Evolutionary conservation across 2,329 filamentous ascomycete genomes (phyloP), one percentile per base, ranked within the genome.

Genomic region (Tolypocladium nubicola): DNA sequence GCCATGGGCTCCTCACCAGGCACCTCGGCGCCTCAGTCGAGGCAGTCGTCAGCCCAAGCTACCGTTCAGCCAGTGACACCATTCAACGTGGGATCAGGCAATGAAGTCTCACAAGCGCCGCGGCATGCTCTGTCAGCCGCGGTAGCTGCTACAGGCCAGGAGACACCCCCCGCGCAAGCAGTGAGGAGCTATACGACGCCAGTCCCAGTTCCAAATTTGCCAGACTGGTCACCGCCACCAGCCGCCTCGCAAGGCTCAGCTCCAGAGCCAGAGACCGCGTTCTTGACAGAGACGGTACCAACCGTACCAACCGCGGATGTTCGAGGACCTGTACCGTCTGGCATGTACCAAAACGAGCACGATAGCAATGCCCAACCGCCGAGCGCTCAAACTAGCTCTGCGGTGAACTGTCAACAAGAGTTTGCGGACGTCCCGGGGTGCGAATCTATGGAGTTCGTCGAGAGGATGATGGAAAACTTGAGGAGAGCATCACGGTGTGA

Each of bases 391-490:
- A 11, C 13, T 9, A 8, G 3, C 3, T 21, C 30, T 19, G 30
- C 19, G 30, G n/a, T 37, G 47, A 21, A 52, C 47, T 11, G 19
- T 30, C 60, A 61, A n/a, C 70, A 71, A 40, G 71, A 70, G 19
- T 73, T 76, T 54, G 67, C 73, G 2, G 74, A 77, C 56, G 73
- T 75, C 26, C 72, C 76, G 10, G 72, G 71, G 13, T 64, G 68
- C 53, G 76, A 76, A 62, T 76, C 74, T n/a, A 73, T 75, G 69
- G 69, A 75, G 33, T 71, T 82, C 45, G 73, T 82, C 50, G 78
- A 81, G 64, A 75, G 74, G 60, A 77, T 83, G 72, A 76, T 83
- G 73, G 65, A 67, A 49, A 80, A 81, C 60, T 68, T 83, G 16
- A 74, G 75, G 47, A 71, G 75, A 54, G 75, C 73, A 11, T 71